Base-by-base conservation (phyloP, 192 early-diverging fungal species). In the Radiomyces spectabilis region DNA sequence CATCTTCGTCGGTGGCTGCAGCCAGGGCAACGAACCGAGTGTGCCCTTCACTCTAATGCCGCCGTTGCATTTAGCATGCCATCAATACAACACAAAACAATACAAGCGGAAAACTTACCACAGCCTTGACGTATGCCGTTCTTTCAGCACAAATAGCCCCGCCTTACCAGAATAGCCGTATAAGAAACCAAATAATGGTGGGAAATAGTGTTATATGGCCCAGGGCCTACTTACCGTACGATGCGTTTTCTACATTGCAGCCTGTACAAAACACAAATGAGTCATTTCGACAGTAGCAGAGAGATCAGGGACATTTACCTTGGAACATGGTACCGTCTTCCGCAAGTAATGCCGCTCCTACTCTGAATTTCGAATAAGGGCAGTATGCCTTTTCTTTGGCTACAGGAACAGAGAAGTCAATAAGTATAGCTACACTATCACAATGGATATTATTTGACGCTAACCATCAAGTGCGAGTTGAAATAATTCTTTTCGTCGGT, bases 291-390 rank as follows among this genome's bases (percentile, higher is more conserved):
- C n/a, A n/a, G 13, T 33, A 13, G 10, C 6, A 26, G 10, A 44
- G 0, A 8, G 2, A 59, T 4, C 30, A 12, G 2, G 16, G 31
- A 25, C 25, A 41, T 10, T 53, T 63, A 69, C 67, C 93, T 59
- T 67, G 59, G 53, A 73, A 81, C 30, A 75, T 63, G 42, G 73
- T 75, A 24, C 88, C 88, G 22, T 79, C 74, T 38, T 74, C 72
- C 8, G 85, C 73, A 32, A 89, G 68, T 31, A 94, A 53, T 2
- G 94, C 88, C 33, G 88, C 88, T 13, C 94, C 94, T 18, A 97
- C 92, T 18, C 87, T 79, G 66, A 95, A 95, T 63, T 92, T 89
- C 21, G 87, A 90, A 68, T 97, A 97, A 4, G 94, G 94, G 13
- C 80, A 82, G 63, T 97, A 94, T 1, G 92, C 83, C 22, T 66